phyloP scores from a whole-genome alignment of 1,284 basidiomycete species.

The Pyrrhoderma noxium region DNA sequence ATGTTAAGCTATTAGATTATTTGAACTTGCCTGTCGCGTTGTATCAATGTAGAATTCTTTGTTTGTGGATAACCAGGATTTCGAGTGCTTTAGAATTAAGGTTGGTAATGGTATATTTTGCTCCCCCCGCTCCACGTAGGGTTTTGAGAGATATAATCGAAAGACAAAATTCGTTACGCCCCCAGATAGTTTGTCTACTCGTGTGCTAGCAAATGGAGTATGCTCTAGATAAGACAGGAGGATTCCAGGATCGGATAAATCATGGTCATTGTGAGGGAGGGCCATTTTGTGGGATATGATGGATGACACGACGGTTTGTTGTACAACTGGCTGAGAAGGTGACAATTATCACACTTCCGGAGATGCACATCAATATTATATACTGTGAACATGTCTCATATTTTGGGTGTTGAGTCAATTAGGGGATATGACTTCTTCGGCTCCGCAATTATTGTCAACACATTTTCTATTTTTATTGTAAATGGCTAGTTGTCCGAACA shows the following conservation, averaged over 20 bases:
- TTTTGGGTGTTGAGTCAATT: too few species aligned
- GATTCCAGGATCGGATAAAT: constrained; percentile 32
- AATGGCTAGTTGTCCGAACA: too few species aligned
- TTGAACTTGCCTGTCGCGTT: constrained; percentile 43
- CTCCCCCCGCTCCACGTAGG: constrained; percentile 29
- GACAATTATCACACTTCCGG: too few species aligned
- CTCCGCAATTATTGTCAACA: too few species aligned
- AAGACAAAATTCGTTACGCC: constrained; percentile 49
- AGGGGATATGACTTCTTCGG: too few species aligned
- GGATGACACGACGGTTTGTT: too few species aligned
- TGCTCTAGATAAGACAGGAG: constrained; percentile 32
- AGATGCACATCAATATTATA: too few species aligned
- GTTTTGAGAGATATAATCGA: constrained; percentile 35
- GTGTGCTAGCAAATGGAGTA: constrained; percentile 33
- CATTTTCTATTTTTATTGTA: too few species aligned
- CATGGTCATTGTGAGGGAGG: constrained; percentile 13
- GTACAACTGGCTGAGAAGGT: too few species aligned
- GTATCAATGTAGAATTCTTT: constrained; percentile 32
- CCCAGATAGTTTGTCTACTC: constrained; percentile 35
- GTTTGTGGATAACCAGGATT: constrained; percentile 32
- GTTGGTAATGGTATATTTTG: constrained; percentile 25
- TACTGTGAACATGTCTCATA: too few species aligned
- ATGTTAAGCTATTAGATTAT: neutral
- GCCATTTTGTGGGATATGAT: too few species aligned
- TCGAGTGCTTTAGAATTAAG: constrained; percentile 50